Conservation (phyloP, 305 asterid species). For the Striga hermonthica region DNA sequence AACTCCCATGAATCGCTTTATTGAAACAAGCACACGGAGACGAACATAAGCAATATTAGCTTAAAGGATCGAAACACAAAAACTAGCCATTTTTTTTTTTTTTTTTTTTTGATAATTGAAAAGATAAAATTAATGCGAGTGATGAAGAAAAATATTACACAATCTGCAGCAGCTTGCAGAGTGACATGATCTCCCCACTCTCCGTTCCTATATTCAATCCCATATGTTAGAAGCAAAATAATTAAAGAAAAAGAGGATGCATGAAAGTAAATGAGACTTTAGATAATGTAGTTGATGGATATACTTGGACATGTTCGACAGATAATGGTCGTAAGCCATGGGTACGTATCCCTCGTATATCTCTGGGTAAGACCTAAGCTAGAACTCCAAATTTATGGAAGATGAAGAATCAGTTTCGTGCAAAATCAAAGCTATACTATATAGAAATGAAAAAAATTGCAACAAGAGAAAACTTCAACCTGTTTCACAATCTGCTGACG, state of each 20-base stretch:
- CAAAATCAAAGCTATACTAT: slow-evolving; percentile 18
- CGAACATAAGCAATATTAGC: background rate
- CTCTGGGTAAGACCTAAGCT: slow-evolving; percentile 75
- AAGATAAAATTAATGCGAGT: background rate
- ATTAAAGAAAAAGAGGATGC: slow-evolving; percentile 8
- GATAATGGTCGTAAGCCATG: slow-evolving; percentile 75
- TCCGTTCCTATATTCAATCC: slow-evolving; percentile 53
- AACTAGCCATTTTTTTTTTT: background rate
- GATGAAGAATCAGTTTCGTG: slow-evolving; percentile 31
- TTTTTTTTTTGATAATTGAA: background rate
- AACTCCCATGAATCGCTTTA: slow-evolving; percentile 30
- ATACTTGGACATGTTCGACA: slow-evolving; percentile 84
- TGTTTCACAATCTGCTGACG: slow-evolving; percentile 82
- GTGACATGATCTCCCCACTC: slow-evolving; percentile 99
- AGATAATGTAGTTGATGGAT: slow-evolving; percentile 23
- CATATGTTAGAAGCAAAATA: slow-evolving; percentile 21
- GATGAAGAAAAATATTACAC: slow-evolving; percentile 40
- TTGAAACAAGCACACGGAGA: background rate
- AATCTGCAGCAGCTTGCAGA: slow-evolving; percentile 92
- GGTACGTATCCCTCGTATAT: slow-evolving; percentile 88
- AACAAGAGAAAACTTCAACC: slow-evolving; percentile 41
- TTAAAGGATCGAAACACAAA: background rate
- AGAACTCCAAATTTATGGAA: slow-evolving; percentile 34
- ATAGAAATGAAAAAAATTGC: background rate
- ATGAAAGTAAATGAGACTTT: slow-evolving; percentile 29